phyloP scores from a whole-genome alignment of 345 rosid genomes.

The Rhodamnia rubescens region DNA sequence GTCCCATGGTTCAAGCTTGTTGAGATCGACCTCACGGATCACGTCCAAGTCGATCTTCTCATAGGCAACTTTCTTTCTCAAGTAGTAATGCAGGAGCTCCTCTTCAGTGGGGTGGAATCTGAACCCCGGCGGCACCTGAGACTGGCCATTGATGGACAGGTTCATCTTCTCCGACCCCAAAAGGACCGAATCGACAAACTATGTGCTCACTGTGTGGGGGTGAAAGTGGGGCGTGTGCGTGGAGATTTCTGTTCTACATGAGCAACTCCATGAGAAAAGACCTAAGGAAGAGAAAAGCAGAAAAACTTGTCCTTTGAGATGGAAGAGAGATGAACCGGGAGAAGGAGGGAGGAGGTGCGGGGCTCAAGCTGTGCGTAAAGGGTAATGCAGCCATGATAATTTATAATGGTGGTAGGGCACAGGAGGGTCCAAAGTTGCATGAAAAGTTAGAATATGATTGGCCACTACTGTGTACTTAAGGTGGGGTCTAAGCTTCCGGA shows the following conservation, averaged over 20 bases:
- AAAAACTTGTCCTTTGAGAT: not conserved
- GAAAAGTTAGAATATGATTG: conserved; percentile 27
- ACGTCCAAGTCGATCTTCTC: conserved; percentile 91
- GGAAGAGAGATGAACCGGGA: not conserved
- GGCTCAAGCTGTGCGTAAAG: conserved; percentile 29
- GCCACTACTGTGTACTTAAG: conserved; percentile 28
- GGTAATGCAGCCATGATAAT: conserved; percentile 49
- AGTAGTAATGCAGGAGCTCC: conserved; percentile 88
- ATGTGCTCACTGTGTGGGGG: not conserved
- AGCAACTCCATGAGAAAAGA: not conserved
- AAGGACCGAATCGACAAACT: not conserved
- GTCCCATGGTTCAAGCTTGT: conserved; percentile 99
- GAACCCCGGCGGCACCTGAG: conserved; percentile 95
- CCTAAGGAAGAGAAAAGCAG: not conserved
- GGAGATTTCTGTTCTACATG: not conserved
- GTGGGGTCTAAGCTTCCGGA: conserved; percentile 30
- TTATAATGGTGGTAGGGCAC: conserved; percentile 64
- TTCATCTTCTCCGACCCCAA: conserved; percentile 51
- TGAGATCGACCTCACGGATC: conserved; percentile 94
- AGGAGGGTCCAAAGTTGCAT: conserved; percentile 25
- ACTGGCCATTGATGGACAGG: conserved; percentile 85
- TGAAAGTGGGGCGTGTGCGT: not conserved
- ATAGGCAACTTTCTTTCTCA: conserved; percentile 75
- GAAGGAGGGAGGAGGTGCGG: not conserved
- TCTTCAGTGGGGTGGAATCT: conserved; percentile 96